phyloP scores from a whole-genome alignment of 768 basidiomycete genomes.

The Leccinellum rugosiceps region DNA sequence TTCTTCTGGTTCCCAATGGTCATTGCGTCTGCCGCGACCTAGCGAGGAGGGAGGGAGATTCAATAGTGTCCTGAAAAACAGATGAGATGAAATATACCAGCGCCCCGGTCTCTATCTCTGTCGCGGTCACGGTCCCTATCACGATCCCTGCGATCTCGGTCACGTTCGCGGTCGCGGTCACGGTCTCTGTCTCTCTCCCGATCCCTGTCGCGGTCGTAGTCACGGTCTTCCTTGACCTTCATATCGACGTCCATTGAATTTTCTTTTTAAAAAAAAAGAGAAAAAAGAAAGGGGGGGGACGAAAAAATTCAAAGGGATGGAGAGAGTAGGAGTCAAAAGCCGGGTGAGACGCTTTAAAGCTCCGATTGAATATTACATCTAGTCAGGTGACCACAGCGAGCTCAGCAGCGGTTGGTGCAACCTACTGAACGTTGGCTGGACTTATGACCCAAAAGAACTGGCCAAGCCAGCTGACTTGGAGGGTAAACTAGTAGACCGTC shows the following conservation, averaged over 20 bases:
- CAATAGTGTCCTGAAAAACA: background rate
- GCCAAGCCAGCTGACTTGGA: background rate
- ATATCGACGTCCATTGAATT: constrained; percentile 77
- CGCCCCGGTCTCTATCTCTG: constrained; percentile 46
- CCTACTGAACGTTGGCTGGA: background rate
- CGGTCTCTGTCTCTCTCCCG: constrained; percentile 41
- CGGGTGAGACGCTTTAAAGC: constrained; percentile 6
- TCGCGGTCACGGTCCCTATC: constrained; percentile 40
- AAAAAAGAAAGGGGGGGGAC: background rate
- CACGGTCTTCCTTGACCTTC: constrained; percentile 72
- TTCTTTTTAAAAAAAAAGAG: background rate
- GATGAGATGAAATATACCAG: constrained; percentile 38
- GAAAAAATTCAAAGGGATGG: background rate
- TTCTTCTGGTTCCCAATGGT: constrained; percentile 86
- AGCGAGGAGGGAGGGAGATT: constrained; percentile 7
- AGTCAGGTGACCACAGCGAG: constrained; percentile 17
- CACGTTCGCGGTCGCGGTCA: constrained; percentile 35
- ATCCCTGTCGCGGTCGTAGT: constrained; percentile 57
- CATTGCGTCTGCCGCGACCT: constrained; percentile 49
- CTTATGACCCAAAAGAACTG: background rate
- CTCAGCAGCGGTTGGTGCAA: no score
- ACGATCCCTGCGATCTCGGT: constrained; percentile 42
- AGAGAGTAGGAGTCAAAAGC: constrained; percentile 13
- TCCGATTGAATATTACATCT: constrained; percentile 14
- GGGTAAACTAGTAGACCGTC: background rate